Percentiles rank a stretch among this genome's conserved stretches.
phyloP scores from a whole-genome alignment of 768 basidiomycete species.

The Russula abietina region DNA sequence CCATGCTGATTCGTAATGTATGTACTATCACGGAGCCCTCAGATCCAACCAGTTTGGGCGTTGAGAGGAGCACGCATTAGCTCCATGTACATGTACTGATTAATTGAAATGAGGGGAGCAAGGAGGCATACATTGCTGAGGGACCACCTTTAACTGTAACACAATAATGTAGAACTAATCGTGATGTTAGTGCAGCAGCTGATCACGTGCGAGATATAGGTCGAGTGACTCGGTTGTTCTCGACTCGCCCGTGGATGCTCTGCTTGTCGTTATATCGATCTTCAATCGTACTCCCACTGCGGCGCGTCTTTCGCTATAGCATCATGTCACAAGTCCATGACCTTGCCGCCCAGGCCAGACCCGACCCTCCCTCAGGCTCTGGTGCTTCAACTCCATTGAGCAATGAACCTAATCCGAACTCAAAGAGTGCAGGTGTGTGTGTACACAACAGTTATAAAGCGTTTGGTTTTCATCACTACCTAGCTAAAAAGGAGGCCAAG shows the following conservation, averaged over 20 bases:
- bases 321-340: conserved; percentile 25
- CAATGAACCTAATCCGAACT: conserved; percentile 24
- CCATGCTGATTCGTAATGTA: background rate
- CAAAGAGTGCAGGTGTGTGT: conserved; percentile 40
- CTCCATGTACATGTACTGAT: too few relatives aligned
- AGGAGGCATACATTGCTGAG: too few relatives aligned
- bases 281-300: conserved; percentile 17
- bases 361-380: conserved; percentile 13
- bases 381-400: conserved; percentile 8
- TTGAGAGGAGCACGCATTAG: too few relatives aligned
- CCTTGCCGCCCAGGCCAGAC: conserved; percentile 2
- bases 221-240: background rate
- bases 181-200: too few relatives aligned
- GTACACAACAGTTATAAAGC: conserved; percentile 6
- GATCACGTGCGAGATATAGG: too few relatives aligned
- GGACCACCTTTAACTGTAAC: too few relatives aligned
- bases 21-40: too few relatives aligned
- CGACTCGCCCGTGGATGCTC: background rate
- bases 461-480: background rate
- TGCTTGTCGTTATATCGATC: conserved; percentile 28
- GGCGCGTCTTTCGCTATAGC: conserved; percentile 8
- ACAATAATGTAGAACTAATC: too few relatives aligned
- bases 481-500: conserved; percentile 85
- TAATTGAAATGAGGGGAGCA: too few relatives aligned
- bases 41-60: too few relatives aligned